Conservation (phyloP, 1,284 basidiomycete genomes). For the Heliocybe sulcata region DNA sequence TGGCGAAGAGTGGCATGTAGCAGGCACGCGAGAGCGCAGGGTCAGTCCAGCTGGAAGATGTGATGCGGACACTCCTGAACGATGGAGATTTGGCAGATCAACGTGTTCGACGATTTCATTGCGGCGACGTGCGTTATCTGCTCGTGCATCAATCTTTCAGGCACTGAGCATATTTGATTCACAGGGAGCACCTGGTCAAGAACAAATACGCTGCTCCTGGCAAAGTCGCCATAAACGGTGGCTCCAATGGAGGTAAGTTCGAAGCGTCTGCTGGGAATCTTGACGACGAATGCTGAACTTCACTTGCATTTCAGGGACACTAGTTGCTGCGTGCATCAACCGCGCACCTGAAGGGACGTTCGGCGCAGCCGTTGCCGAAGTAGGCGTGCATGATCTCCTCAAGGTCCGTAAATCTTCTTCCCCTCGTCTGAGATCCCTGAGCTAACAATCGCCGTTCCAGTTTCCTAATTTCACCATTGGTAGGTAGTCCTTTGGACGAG, state of each 20-base stretch:
- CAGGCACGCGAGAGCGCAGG: slow-evolving; percentile 66
- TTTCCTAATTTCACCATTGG: slow-evolving; percentile 77
- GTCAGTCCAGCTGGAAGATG: slow-evolving; percentile 23
- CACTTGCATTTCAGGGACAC: slow-evolving; percentile 40
- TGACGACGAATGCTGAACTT: slow-evolving; percentile 8
- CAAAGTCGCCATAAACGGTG: slow-evolving; percentile 75
- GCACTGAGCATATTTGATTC: slow-evolving; percentile 2
- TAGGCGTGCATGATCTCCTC: slow-evolving; percentile 78
- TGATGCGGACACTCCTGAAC: not conserved
- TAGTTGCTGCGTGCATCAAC: slow-evolving; percentile 76
- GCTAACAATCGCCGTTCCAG: slow-evolving; percentile 22
- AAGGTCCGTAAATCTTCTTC: slow-evolving; percentile 36
- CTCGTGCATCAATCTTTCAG: not conserved
- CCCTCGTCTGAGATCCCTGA: slow-evolving; percentile 1
- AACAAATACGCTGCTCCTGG: slow-evolving; percentile 65
- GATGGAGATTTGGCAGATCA: slow-evolving; percentile 34
- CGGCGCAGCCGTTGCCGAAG: slow-evolving; percentile 75
- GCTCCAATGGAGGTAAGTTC: slow-evolving; percentile 68
- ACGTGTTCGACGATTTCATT: slow-evolving; percentile 79
- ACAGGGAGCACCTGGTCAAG: slow-evolving; percentile 63
- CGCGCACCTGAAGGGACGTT: slow-evolving; percentile 73
- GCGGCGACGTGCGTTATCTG: slow-evolving; percentile 56
- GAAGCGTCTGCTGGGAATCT: slow-evolving; percentile 9
- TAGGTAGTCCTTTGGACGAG: slow-evolving; percentile 15
- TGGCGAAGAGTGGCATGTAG: slow-evolving; percentile 76